Evolutionary conservation across 176 grass and related monocot species (phyloP), one percentile per base, ranked within the genome.

Genomic region (Hyparrhenia diplandra): DNA sequence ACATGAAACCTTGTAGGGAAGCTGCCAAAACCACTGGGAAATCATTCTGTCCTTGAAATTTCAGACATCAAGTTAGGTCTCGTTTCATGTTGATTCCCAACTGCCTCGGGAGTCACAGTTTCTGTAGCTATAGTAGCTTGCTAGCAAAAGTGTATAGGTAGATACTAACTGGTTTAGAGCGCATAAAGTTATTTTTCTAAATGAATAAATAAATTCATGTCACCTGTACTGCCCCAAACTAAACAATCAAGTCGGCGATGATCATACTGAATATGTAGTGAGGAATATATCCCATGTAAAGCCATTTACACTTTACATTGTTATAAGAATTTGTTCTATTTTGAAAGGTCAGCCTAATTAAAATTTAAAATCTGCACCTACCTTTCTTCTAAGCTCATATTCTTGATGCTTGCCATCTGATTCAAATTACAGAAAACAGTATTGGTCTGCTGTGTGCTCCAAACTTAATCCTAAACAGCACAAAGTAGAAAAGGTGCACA

Each of bases 241-340:
- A 60, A 28, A 82, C 46, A 78, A 67, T 74, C 31, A 32, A 83
- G 67, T 68, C 55, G 17, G 46, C 39, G 67, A 67, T 81, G 63
- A n/a, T n/a, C n/a, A n/a, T n/a, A 81, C 58, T 67, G 59, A 63
- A 90, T 86, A 82, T 60, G 59, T 82, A 60, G 24, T n/a, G 47
- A 90, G 79, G 74, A 78, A 90, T 86, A 82, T 86, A 61, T 62
- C 46, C 83, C 58, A 68, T 42, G 69, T 60, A 82, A 90, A 86
- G 88, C 31, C 29, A 68, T 40, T 41, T 51, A 34, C 83, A 83
- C 83, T 90, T 86, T 83, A 51, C 51, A 52, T 40, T 73, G 73
- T 77, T 60, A 51, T 60, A 51, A 73, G 83, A 67, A 77, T 74
- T 52, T 86, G 79, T 86, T 90, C 79, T 86, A 51, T 3, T 86